Base-by-base conservation (phyloP, 129 eudicot species). In the Centrapalus pauciflorus region DNA sequence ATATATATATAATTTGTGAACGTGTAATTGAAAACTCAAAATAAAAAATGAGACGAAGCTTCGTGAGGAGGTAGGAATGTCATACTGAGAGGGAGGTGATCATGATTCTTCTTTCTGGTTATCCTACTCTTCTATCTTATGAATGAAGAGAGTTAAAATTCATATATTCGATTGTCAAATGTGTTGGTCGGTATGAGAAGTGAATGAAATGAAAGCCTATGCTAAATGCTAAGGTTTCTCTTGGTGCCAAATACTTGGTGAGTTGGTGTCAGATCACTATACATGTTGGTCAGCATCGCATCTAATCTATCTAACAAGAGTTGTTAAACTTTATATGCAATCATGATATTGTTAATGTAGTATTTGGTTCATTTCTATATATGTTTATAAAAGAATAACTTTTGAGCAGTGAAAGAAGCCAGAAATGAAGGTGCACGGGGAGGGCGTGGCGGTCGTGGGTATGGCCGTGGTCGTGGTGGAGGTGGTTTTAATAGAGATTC, bases 361-460 rank as follows among this genome's bases (percentile, higher is more conserved):
- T 55, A 5, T 48, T 16, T 64, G n/a, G 30, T 6, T n/a, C n/a
- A n/a, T n/a, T 17, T 55, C 19, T 54, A 1, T 1, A 28, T 48
- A 9, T 7, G 20, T 8, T 9, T 68, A 23, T 8, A 29, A 41
- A 68, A 14, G 5, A 2, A 23, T 30, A 29, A 4, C 11, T 28
- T 12, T 51, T 66, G 72, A 71, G 70, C 68, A 94, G 99, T 94
- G 45, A 84, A 83, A 70, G 99, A 94, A 82, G 89, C 93, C 8
- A 89, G 67, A 60, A 61, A 70, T 76, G 97, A 94, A 60, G 72
- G 78, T 34, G 74, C 12, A 0, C 95, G 95, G 27, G 96, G 96
- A 16, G 90, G 96, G 4, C 90, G 98, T 2, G 90, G 97, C 27
- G 87, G 92, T 24, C 87, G 90, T 7, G 85, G 96, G 56, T 82